Evolutionary conservation across 805 yeast genomes (phyloP).

Genomic region (Pachysolen tannophilus): DNA sequence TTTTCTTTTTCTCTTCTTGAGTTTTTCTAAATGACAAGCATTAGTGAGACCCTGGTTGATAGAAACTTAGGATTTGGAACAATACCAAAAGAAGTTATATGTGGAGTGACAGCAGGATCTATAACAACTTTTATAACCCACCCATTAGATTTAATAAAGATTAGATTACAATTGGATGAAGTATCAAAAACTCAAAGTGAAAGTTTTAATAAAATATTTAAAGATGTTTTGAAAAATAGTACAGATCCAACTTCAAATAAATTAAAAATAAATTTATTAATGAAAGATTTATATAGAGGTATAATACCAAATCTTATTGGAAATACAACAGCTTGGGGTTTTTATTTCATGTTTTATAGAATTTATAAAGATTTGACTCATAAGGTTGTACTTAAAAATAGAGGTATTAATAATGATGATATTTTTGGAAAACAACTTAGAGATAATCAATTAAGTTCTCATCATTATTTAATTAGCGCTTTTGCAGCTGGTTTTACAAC

Average conservation of each 20-base stretch:
- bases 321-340: slow-evolving; percentile 81
- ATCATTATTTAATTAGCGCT: slow-evolving; percentile 46
- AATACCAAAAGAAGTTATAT: slow-evolving; percentile 44
- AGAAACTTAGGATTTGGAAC: too few relatives aligned
- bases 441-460: slow-evolving; percentile 30
- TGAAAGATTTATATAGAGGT: slow-evolving; percentile 56
- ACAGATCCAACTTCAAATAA: slow-evolving; percentile 3
- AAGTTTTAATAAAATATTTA: slow-evolving; percentile 18
- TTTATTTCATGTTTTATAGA: slow-evolving; percentile 75
- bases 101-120: slow-evolving; percentile 80
- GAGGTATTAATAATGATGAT: slow-evolving; percentile 6
- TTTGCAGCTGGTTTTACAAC: slow-evolving; percentile 70
- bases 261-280: slow-evolving; percentile 8
- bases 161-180: slow-evolving; percentile 65
- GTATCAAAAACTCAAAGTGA: slow-evolving; percentile 21
- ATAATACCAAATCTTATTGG: slow-evolving; percentile 75
- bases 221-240: slow-evolving; percentile 12
- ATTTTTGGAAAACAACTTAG: slow-evolving; percentile 10
- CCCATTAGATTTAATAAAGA: slow-evolving; percentile 82
- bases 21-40: too few relatives aligned
- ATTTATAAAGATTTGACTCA: slow-evolving; percentile 38
- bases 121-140: slow-evolving; percentile 75
- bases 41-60: too few relatives aligned
- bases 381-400: slow-evolving; percentile 10
- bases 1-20: too few relatives aligned